These are phyloP conservation scores for Blastocystis sp. DNA, from an alignment of 352 stramenopile species.

Conservation along the genomic window DNA sequence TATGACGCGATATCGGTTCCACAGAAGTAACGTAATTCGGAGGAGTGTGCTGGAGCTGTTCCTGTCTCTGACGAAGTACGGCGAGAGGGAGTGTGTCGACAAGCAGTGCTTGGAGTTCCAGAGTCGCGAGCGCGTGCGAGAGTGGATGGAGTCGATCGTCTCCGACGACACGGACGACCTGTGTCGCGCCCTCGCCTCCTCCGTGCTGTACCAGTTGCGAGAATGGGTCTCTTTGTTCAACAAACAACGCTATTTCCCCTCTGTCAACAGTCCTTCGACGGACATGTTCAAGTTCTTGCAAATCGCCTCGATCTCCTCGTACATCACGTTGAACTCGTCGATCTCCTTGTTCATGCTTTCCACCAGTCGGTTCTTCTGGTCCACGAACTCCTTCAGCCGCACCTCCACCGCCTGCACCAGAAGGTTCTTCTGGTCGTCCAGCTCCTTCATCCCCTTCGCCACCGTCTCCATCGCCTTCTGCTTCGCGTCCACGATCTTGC, in stretches of 20 bases:
- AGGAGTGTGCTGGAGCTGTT: constrained; percentile 15
- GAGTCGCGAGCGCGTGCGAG: background rate
- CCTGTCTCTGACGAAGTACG: constrained; percentile 1
- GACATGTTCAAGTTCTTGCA: constrained; percentile 21
- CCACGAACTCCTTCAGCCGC: constrained; percentile 34
- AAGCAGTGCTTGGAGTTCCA: background rate
- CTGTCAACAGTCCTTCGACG: constrained; percentile 53
- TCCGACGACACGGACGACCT: constrained; percentile 42
- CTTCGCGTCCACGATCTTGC: constrained; percentile 3
- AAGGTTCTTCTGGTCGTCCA: constrained; percentile 11
- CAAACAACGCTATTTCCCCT: constrained; percentile 27
- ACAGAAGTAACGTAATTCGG: constrained; percentile 1
- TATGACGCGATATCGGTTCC: constrained; percentile 37
- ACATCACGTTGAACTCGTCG: constrained; percentile 64
- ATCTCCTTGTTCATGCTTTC: constrained; percentile 32
- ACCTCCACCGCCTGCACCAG: background rate
- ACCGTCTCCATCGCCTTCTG: background rate
- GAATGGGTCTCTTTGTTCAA: background rate
- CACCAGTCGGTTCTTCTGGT: constrained; percentile 37
- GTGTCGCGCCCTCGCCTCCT: constrained; percentile 4
- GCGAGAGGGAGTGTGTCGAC: background rate
- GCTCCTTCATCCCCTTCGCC: background rate
- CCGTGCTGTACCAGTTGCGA: constrained; percentile 4
- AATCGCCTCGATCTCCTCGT: constrained; percentile 33
- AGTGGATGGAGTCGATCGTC: constrained; percentile 13